Conservation (phyloP, 495 filamentous ascomycete genomes). For the Schizothecium vesticola region DNA sequence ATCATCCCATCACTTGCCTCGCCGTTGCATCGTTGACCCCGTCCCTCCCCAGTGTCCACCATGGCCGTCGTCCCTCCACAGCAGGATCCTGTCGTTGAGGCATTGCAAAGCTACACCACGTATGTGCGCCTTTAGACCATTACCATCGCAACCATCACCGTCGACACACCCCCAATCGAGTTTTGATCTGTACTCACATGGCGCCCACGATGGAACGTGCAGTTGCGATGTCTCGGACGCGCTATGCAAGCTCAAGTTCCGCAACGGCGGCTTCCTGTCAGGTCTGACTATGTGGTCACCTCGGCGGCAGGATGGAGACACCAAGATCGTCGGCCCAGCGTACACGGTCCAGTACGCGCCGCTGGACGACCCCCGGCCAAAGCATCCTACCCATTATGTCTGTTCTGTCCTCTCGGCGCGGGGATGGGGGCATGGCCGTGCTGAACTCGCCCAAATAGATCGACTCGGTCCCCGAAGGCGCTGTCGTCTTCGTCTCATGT, state of each 20-base stretch:
- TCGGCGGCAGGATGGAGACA: conserved; percentile 41
- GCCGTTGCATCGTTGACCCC: conserved; percentile 14
- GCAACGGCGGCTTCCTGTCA: conserved; percentile 52
- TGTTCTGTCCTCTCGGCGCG: conserved; percentile 3
- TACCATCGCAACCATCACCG: background rate
- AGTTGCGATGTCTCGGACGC: conserved; percentile 47
- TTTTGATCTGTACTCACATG: background rate
- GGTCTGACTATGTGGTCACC: conserved; percentile 56
- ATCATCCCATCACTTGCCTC: background rate
- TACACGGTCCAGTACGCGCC: conserved; percentile 53
- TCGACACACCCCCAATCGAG: background rate
- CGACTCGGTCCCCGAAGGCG: conserved; percentile 46
- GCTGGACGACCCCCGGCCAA: conserved; percentile 41
- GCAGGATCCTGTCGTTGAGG: conserved; percentile 34
- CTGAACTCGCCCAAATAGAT: conserved; percentile 34
- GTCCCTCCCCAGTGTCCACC: background rate
- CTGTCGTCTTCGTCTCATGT: conserved; percentile 53
- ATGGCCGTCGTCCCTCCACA: conserved; percentile 14
- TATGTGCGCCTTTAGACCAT: conserved; percentile 17
- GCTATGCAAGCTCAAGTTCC: conserved; percentile 44
- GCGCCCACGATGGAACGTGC: background rate
- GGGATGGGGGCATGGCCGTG: background rate
- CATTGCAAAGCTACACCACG: conserved; percentile 41
- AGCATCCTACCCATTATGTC: conserved; percentile 46
- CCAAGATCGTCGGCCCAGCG: conserved; percentile 54